These are phyloP conservation scores for Ottelia alismoides DNA, from an alignment of 106 monocot species.

Conservation along the genomic window DNA sequence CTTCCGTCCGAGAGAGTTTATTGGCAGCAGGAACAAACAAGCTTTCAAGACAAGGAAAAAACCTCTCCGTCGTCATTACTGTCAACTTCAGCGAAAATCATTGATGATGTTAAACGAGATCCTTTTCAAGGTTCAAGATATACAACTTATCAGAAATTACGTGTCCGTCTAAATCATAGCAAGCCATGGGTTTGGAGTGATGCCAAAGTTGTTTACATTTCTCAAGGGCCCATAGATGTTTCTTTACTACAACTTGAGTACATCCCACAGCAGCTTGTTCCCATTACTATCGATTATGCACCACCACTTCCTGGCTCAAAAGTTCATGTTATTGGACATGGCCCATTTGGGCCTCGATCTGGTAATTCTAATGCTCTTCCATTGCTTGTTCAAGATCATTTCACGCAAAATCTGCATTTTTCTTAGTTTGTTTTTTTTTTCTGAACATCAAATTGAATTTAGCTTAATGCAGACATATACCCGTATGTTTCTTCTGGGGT, in stretches of 20 bases:
- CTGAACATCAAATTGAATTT: not conserved
- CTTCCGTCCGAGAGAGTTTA: not conserved
- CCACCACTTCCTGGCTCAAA: constrained; percentile 34
- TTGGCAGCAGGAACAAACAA: constrained; percentile 8
- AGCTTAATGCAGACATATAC: constrained; percentile 23
- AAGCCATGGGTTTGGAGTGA: constrained; percentile 39
- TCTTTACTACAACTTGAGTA: constrained; percentile 74
- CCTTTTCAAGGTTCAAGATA: constrained; percentile 16
- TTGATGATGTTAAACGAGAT: constrained; percentile 1
- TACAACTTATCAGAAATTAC: constrained; percentile 33
- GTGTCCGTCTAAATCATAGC: constrained; percentile 45
- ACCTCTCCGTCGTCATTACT: constrained; percentile 3
- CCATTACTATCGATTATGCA: constrained; percentile 40
- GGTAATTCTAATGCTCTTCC: constrained; percentile 22
- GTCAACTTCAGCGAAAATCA: not conserved
- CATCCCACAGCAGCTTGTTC: constrained; percentile 27
- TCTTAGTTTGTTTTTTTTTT: not conserved
- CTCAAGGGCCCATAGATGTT: constrained; percentile 85
- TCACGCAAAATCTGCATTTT: not conserved
- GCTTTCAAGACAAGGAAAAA: not conserved
- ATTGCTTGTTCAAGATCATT: not conserved
- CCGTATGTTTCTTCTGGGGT: constrained; percentile 73
- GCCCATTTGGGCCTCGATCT: constrained; percentile 76
- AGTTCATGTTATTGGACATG: constrained; percentile 83
- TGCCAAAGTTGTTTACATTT: constrained; percentile 75